Percentiles rank a stretch among this genome's conserved stretches.
phyloP scores from a whole-genome alignment of 805 yeast species.

The Teunomyces barrocoloradensis region DNA sequence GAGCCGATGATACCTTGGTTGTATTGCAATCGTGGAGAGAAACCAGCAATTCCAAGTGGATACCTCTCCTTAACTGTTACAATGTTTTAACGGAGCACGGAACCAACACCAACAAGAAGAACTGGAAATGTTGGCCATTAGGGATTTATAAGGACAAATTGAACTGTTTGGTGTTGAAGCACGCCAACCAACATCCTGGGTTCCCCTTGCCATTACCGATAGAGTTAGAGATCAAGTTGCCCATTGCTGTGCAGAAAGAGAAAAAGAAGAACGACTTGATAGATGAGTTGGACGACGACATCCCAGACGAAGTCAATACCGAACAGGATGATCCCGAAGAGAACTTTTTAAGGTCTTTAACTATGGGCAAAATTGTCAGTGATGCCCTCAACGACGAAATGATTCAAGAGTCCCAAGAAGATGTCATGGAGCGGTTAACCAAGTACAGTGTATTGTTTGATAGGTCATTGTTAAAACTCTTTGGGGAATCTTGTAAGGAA shows the following conservation, averaged over 20 bases:
- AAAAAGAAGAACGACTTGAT: conserved; percentile 25
- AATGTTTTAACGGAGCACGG: conserved; percentile 45
- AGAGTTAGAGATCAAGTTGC: conserved; percentile 69
- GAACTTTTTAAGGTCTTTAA: conserved; percentile 55
- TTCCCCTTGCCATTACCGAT: conserved; percentile 85
- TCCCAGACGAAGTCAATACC: conserved; percentile 23
- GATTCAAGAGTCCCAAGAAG: conserved; percentile 32
- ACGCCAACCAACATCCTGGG: conserved; percentile 60
- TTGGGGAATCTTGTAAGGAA: conserved; percentile 71
- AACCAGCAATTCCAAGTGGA: conserved; percentile 76
- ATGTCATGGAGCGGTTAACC: conserved; percentile 49
- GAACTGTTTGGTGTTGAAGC: conserved; percentile 73
- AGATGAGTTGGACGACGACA: conserved; percentile 23
- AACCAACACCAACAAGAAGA: conserved; percentile 45
- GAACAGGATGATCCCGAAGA: conserved; percentile 55
- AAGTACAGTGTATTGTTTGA: conserved; percentile 61
- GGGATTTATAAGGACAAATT: conserved; percentile 71
- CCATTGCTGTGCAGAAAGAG: conserved; percentile 39
- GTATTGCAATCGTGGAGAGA: conserved; percentile 78
- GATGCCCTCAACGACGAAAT: conserved; percentile 44
- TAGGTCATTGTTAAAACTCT: conserved; percentile 70
- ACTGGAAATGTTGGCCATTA: conserved; percentile 82
- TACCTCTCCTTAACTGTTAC: conserved; percentile 70
- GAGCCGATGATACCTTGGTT: conserved; percentile 69
- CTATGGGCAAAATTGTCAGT: conserved; percentile 58